phyloP scores from a whole-genome alignment of 2,329 filamentous ascomycete species.

The Xylariales sp. region DNA sequence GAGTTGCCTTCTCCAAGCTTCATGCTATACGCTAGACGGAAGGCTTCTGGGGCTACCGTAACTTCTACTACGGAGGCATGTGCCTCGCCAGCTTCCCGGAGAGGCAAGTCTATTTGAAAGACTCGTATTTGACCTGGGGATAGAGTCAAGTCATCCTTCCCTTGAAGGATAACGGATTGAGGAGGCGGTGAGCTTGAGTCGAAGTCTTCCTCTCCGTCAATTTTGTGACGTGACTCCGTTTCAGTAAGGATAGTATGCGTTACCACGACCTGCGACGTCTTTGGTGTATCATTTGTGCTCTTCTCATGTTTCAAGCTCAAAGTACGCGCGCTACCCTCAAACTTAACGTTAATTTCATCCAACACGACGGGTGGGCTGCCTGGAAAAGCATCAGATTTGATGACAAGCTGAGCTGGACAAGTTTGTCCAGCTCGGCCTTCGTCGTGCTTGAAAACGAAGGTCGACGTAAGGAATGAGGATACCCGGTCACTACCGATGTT shows the following conservation, averaged over 20 bases:
- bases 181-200: constrained; percentile 20
- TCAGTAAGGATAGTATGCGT: constrained; percentile 16
- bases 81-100: constrained; percentile 79
- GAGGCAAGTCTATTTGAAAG: constrained; percentile 65
- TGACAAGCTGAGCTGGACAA: constrained; percentile 51
- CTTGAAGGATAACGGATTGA: constrained; percentile 39
- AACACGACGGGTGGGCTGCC: constrained; percentile 49
- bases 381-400: constrained; percentile 52
- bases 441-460: constrained; percentile 54
- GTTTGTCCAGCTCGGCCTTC: constrained; percentile 59
- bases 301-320: constrained; percentile 45
- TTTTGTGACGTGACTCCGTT: constrained; percentile 10
- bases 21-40: constrained; percentile 64
- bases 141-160: constrained; percentile 61
- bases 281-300: constrained; percentile 5
- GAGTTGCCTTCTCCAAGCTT: constrained; percentile 39
- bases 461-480: constrained; percentile 49
- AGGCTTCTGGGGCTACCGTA: constrained; percentile 58
- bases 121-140: constrained; percentile 63
- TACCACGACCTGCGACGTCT: constrained; percentile 12
- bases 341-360: constrained; percentile 47
- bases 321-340: constrained; percentile 53
- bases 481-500: constrained; percentile 46
- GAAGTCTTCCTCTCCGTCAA: constrained; percentile 21
- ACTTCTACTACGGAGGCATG: constrained; percentile 61